These are phyloP conservation scores for Leishmania turanica DNA, from an alignment of 208 protist species.

Conservation along the genomic window DNA sequence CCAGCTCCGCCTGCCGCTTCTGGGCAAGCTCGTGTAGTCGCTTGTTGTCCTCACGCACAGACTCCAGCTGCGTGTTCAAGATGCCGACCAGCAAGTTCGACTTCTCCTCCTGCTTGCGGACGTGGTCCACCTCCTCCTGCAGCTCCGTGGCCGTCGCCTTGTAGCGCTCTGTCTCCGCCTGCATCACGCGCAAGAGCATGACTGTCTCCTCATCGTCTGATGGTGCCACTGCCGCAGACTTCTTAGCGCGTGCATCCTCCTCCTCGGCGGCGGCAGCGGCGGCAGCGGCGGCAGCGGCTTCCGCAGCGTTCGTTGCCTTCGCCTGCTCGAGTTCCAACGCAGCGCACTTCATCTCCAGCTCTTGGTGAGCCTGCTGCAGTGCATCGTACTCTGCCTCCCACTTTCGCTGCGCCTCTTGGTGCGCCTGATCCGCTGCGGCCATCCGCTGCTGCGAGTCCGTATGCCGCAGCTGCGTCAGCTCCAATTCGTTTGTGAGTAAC, in stretches of 20 bases:
- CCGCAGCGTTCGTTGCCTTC: slow-evolving; percentile 12
- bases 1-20: slow-evolving; percentile 47
- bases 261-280: slow-evolving; percentile 9
- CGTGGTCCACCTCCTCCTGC: slow-evolving; percentile 62
- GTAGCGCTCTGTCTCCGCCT: slow-evolving; percentile 79
- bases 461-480: slow-evolving; percentile 59
- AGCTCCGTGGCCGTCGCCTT: slow-evolving; percentile 60
- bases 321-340: slow-evolving; percentile 17
- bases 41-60: slow-evolving; percentile 76
- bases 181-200: slow-evolving; percentile 78
- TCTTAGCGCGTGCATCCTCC: slow-evolving; percentile 6
- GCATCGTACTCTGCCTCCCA: slow-evolving; percentile 37
- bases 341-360: slow-evolving; percentile 35
- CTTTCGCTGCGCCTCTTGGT: slow-evolving; percentile 25
- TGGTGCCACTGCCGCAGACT: slow-evolving; percentile 13
- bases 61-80: slow-evolving; percentile 86
- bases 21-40: slow-evolving; percentile 57
- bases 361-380: slow-evolving; percentile 37
- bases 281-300: slow-evolving; percentile 1
- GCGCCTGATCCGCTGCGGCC: slow-evolving; percentile 31
- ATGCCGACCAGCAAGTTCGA: slow-evolving; percentile 79
- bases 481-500: slow-evolving; percentile 75
- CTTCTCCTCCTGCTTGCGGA: slow-evolving; percentile 84
- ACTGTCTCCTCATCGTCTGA: slow-evolving; percentile 71
- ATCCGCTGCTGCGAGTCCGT: slow-evolving; percentile 41